Evolutionary conservation across 164 flowering plant genomes (phyloP), one percentile per base, ranked within the genome.

Genomic region (Santalum album): DNA sequence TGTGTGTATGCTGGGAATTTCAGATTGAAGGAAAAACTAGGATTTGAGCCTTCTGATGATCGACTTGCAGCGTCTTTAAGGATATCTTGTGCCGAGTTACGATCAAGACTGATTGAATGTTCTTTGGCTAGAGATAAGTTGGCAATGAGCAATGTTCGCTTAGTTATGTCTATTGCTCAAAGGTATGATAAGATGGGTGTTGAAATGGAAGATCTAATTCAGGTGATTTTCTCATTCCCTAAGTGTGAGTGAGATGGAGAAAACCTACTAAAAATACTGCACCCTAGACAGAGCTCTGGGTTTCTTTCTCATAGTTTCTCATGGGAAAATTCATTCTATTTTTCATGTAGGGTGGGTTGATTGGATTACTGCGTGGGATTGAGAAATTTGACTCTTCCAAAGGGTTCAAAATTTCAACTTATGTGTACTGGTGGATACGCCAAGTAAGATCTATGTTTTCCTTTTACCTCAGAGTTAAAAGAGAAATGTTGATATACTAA

Each of bases 351-450:
- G 98, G 90, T 38, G 99, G 99, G 21, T 70, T 92, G 55, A 76
- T 92, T 70, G 99, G 99, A 69, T 71, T 92, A 50, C 68, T 84
- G 43, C 84, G 96, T 24, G 99, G 99, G 16, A 92, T 92, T 61
- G 96, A 92, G 86, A 92, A 89, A 67, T 92, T 81, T 78, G 99
- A 92, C 70, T 81, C 96, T 48, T 81, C 99, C 25, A 92, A 87
- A 68, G 99, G 99, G 25, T 84, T 70, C 76, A 92, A 75, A 62
- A 80, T 92, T 57, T 92, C 99, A 49, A 92, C 99, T 32, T 92
- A 92, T 65, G 99, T 89, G 7, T 92, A 92, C 67, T 92, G 96
- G 99, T 89, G 99, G 99, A 92, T 92, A 62, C 91, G 95, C 48
- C 98, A 92, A 83, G 98, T 89, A 51, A 69, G 64, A 38, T 15